Base-by-base conservation (phyloP, 768 basidiomycete species). In the Lactarius sanguifluus region DNA sequence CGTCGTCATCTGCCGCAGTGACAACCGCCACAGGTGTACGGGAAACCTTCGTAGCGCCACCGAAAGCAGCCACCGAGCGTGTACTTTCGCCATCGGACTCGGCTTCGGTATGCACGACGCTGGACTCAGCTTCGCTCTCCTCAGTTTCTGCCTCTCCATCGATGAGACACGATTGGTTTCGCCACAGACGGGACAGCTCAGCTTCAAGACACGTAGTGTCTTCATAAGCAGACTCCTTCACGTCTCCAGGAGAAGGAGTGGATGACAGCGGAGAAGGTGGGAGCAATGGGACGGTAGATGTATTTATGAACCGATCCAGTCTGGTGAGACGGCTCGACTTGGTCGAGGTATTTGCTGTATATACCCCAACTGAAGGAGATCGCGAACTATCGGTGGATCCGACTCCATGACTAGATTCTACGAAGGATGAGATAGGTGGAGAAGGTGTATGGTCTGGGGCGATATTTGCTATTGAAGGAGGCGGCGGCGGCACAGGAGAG, bases 51-150 rank as follows among this genome's bases (percentile, higher is more conserved):
- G 60, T 23, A 9, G 20, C 34, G 5, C 62, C 34, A 63, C 6
- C 6, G 54, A 34, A 54, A 16, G 47, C 30, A 1, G 28, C 34
- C 10, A 47, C 5, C 6, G 30, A 36, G 23, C 55, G 50, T 36
- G 59, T 54, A 57, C 40, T 20, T 59, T 69, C 68, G 38, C 60
- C 57, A 15, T 69, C 69, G 1, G 67, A 69, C 56, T 70, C 70
- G 20, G 64, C 64, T 32, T 70, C 70, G 7, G 68, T 70, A 55
- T 65, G 69, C 60, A 64, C 69, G 41, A 68, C 66, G 36, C 62
- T 68, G 8, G 68, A 69, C 38, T 68, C 68, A 6, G 65, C 58
- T 59, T 69, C 68, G 23, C 68, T 69, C 65, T 69, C 69, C 65
- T 69, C 69, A n/a, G 61, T 58, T 60, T 69, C 69, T 5, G 69